Percentiles rank a stretch among this genome's conserved stretches.
Conservation (phyloP, 78 protist species). For the Dictyostelium intermedium region DNA sequence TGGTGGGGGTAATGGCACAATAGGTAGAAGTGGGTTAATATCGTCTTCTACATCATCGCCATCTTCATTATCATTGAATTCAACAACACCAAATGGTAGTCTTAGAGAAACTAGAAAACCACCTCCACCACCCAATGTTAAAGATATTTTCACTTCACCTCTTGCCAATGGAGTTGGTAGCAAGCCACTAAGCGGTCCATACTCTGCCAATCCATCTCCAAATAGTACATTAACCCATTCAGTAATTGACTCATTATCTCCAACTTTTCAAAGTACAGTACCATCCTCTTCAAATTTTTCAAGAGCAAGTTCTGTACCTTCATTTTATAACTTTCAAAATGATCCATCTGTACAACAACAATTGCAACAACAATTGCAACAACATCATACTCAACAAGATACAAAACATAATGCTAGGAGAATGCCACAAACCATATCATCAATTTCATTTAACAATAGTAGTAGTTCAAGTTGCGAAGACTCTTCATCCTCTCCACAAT, state of each 20-base stretch:
- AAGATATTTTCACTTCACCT: background rate
- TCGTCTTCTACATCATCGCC: background rate
- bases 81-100: background rate
- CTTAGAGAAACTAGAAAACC: slow-evolving; percentile 29
- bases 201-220: background rate
- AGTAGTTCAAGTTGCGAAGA: background rate
- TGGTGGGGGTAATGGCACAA: background rate
- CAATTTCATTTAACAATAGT: background rate
- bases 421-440: slow-evolving; percentile 58
- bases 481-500: background rate
- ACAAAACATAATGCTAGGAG: slow-evolving; percentile 34
- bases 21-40: background rate
- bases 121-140: slow-evolving; percentile 25
- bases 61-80: background rate
- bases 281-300: slow-evolving; percentile 15
- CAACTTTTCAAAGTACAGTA: background rate
- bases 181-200: background rate
- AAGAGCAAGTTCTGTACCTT: slow-evolving; percentile 43
- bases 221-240: background rate
- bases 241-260: background rate
- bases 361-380: background rate
- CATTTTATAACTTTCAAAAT: background rate
- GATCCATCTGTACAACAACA: background rate
- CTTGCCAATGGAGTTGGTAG: too few species aligned
- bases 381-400: slow-evolving; percentile 1